A percentile compares a stretch with the other conserved stretches of the same genome.
Evolutionary conservation across 805 yeast species (phyloP).

Genomic region (Metschnikowia cerradonensis): DNA sequence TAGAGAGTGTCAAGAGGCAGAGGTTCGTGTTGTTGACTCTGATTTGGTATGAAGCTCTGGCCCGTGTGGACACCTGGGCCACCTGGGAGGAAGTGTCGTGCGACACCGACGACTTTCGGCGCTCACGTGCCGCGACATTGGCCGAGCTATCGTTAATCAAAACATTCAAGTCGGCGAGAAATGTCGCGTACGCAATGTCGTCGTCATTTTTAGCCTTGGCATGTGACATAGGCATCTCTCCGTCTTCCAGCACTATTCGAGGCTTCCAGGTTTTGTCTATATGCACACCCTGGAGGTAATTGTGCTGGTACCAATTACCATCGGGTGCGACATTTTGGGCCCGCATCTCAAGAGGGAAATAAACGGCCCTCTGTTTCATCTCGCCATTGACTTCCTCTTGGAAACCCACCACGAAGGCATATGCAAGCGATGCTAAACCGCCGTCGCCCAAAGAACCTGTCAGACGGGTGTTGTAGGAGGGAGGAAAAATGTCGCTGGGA

Average conservation of each 20-base stretch:
- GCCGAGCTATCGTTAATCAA: constrained; percentile 34
- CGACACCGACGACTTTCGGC: constrained; percentile 8
- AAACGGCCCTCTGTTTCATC: constrained; percentile 23
- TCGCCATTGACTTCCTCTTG: constrained; percentile 15
- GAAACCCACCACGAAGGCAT: constrained; percentile 35
- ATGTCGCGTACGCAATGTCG: constrained; percentile 1
- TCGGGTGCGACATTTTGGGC: constrained; percentile 24
- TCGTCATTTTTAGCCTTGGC: neutral
- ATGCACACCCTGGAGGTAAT: constrained; percentile 24
- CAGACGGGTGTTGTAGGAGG: constrained; percentile 39
- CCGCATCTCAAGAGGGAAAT: constrained; percentile 32
- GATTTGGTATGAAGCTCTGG: constrained; percentile 26
- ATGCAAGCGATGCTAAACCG: constrained; percentile 35
- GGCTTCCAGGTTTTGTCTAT: constrained; percentile 31
- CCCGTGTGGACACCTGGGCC: constrained; percentile 11
- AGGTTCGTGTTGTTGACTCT: constrained; percentile 29
- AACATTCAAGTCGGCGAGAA: constrained; percentile 29
- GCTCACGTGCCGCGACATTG: constrained; percentile 23
- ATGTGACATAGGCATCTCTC: neutral
- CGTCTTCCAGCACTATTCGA: neutral
- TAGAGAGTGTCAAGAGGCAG: constrained; percentile 31
- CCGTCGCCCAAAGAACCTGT: constrained; percentile 38
- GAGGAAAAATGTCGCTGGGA: constrained; percentile 27
- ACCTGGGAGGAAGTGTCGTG: constrained; percentile 10
- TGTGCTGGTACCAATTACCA: constrained; percentile 26